phyloP scores from a whole-genome alignment of 257 asterid species.

The Haberlea rhodopensis region DNA sequence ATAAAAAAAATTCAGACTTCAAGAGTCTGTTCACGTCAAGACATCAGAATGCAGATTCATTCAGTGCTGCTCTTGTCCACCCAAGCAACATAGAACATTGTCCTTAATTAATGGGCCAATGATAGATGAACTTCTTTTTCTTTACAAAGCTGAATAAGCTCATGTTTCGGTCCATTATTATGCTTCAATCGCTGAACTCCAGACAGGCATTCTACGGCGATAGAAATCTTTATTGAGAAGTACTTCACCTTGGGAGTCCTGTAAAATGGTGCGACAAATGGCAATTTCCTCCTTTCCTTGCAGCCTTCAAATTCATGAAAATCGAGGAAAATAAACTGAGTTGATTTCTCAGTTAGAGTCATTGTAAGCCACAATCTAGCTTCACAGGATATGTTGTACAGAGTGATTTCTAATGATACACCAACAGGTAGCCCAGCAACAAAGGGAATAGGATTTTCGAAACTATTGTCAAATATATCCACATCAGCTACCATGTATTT shows the following conservation, averaged over 20 bases:
- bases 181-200: conserved; percentile 28
- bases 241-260: conserved; percentile 48
- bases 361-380: conserved; percentile 65
- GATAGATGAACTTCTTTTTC: conserved; percentile 58
- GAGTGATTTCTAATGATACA: conserved; percentile 51
- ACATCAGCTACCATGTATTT: conserved; percentile 45
- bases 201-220: conserved; percentile 61
- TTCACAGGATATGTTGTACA: conserved; percentile 44
- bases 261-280: conserved; percentile 53
- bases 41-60: conserved; percentile 5
- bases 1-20: background rate
- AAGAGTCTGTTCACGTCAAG: conserved; percentile 1
- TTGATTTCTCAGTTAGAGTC: conserved; percentile 37
- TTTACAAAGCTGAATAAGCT: conserved; percentile 46
- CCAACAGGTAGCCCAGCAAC: conserved; percentile 76
- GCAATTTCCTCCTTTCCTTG: conserved; percentile 44
- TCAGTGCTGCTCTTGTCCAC: conserved; percentile 9
- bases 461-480: conserved; percentile 39
- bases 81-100: background rate
- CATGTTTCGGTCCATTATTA: conserved; percentile 45
- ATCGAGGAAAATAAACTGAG: conserved; percentile 66
- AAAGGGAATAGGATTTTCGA: conserved; percentile 62
- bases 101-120: conserved; percentile 21
- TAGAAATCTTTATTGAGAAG: conserved; percentile 52
- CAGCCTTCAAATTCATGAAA: conserved; percentile 41